These are phyloP conservation scores for Ceratorhiza oryzae-sativae DNA, from an alignment of 1,284 basidiomycete species.

Conservation along the genomic window DNA sequence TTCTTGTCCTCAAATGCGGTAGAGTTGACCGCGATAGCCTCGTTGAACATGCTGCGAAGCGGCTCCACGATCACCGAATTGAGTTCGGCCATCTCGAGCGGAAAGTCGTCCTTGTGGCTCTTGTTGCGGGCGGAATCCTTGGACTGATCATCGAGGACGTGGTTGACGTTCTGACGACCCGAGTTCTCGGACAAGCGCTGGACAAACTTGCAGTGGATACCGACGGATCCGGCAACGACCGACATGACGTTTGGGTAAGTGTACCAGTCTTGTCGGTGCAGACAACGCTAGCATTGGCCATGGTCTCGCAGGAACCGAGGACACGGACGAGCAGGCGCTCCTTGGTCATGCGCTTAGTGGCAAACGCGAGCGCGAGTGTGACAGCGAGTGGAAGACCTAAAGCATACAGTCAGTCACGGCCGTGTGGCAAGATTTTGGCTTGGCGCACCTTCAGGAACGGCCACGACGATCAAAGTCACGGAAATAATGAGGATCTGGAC, in stretches of 20 bases:
- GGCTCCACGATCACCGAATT: slow-evolving; percentile 69
- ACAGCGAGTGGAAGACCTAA: slow-evolving; percentile 92
- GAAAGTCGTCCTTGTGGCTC: slow-evolving; percentile 74
- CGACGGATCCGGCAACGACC: slow-evolving; percentile 94
- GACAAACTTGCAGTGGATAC: slow-evolving; percentile 93
- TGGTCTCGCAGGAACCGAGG: slow-evolving; percentile 95
- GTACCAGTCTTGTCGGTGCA: slow-evolving; percentile 98
- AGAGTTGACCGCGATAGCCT: slow-evolving; percentile 90
- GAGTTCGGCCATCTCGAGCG: slow-evolving; percentile 79
- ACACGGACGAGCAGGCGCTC: slow-evolving; percentile 95
- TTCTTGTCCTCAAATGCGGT: slow-evolving; percentile 92
- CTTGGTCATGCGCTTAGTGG: slow-evolving; percentile 95
- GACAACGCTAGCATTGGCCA: slow-evolving; percentile 96
- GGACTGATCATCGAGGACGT: slow-evolving; percentile 44
- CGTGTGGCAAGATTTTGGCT: background rate
- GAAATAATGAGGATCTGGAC: slow-evolving; percentile 94
- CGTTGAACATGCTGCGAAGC: slow-evolving; percentile 78
- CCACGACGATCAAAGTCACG: slow-evolving; percentile 95
- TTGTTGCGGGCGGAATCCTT: slow-evolving; percentile 45
- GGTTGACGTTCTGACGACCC: slow-evolving; percentile 75
- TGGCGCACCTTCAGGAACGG: slow-evolving; percentile 86
- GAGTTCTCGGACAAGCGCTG: slow-evolving; percentile 77
- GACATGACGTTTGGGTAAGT: slow-evolving; percentile 95
- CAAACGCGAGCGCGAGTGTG: slow-evolving; percentile 94
- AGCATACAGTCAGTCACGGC: background rate